Evolutionary conservation across 1,139 yeast species (phyloP).

Genomic region (Blastobotrys serpentis): DNA sequence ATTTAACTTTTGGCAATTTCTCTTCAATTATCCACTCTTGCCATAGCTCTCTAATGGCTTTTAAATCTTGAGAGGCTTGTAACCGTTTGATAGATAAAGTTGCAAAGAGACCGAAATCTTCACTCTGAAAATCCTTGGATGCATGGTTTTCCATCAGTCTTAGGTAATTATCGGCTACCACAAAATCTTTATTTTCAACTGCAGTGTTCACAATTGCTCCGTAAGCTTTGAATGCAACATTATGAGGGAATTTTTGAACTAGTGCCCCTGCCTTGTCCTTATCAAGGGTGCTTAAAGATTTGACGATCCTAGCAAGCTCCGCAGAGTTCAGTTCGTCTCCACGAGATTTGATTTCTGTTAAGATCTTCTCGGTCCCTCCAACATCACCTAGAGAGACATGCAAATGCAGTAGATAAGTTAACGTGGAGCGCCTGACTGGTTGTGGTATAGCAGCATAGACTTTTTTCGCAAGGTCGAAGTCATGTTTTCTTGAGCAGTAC

Average conservation of each 20-base stretch:
- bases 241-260: slow-evolving; percentile 15
- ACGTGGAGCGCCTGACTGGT: slow-evolving; percentile 29
- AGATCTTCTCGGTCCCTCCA: slow-evolving; percentile 43
- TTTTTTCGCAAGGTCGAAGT: slow-evolving; percentile 26
- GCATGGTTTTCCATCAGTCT: background rate
- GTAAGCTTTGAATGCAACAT: slow-evolving; percentile 12
- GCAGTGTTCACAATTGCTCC: slow-evolving; percentile 21
- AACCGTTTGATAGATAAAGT: background rate
- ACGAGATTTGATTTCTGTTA: slow-evolving; percentile 34
- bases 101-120: background rate
- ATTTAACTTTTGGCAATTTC: slow-evolving; percentile 1
- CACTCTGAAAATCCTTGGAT: background rate
- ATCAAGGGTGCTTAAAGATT: slow-evolving; percentile 22
- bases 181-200: slow-evolving; percentile 8
- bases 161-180: slow-evolving; percentile 9
- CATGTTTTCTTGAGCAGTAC: slow-evolving; percentile 27
- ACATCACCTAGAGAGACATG: slow-evolving; percentile 44
- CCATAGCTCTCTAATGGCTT: slow-evolving; percentile 8
- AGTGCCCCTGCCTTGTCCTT: slow-evolving; percentile 20
- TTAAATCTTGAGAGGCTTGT: background rate
- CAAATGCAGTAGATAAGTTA: slow-evolving; percentile 43
- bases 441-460: slow-evolving; percentile 25
- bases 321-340: slow-evolving; percentile 21
- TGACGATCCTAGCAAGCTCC: slow-evolving; percentile 28
- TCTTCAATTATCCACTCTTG: slow-evolving; percentile 12